Conservation (phyloP, 169 alveolate species). For the Cryptosporidium bovis region DNA sequence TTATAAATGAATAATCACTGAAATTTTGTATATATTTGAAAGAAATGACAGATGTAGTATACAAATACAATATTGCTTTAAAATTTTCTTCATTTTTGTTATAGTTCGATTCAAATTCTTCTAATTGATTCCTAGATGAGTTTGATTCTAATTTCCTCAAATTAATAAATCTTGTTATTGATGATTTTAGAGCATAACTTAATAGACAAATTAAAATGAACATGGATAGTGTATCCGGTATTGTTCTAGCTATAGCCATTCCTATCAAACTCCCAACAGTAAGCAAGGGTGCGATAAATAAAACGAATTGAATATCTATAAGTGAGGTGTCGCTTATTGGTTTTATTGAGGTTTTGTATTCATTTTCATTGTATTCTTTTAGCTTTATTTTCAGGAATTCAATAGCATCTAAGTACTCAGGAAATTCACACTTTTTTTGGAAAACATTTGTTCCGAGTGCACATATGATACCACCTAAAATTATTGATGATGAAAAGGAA, state of each 20-base stretch:
- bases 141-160: conserved; percentile 19
- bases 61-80: conserved; percentile 27
- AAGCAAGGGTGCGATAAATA: conserved; percentile 60
- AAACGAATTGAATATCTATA: conserved; percentile 47
- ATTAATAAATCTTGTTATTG: conserved; percentile 20
- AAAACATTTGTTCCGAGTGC: conserved; percentile 8
- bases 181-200: conserved; percentile 25
- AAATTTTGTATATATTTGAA: neutral
- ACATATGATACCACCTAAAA: conserved; percentile 59
- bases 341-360: neutral
- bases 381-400: neutral
- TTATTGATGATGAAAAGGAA: conserved; percentile 40
- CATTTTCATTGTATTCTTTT: neutral
- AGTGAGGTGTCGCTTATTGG: conserved; percentile 7
- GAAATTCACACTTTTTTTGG: conserved; percentile 9
- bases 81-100: conserved; percentile 15
- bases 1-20: neutral
- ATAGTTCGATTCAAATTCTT: neutral
- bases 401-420: conserved; percentile 48
- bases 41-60: conserved; percentile 11
- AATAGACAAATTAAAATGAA: conserved; percentile 6
- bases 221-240: conserved; percentile 15
- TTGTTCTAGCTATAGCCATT: conserved; percentile 9
- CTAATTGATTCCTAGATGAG: neutral
- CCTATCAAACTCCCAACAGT: conserved; percentile 64